Evolutionary conservation across 106 monocot genomes (phyloP), one percentile per base, ranked within the genome.

Genomic region (Iris macrosiphon): DNA sequence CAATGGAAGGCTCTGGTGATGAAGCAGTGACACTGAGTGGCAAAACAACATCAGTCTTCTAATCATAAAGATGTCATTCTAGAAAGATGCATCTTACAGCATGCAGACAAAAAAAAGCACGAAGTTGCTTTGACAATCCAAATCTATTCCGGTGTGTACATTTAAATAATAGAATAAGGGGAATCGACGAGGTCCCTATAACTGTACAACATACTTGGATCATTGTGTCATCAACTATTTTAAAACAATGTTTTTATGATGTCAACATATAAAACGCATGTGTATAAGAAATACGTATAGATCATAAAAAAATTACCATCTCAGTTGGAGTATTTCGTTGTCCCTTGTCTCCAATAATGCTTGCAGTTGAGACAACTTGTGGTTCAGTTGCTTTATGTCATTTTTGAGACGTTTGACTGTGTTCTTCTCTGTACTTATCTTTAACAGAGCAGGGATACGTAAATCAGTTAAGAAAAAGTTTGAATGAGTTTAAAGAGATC

Each of bases 311-410:
- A n/a, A 65, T 10, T 75, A 90, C 96, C 83, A 80, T 67, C 63
- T 77, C 13, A 98, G 47, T 20, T 44, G 72, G 22, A 43, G 63
- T 46, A 98, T 65, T 51, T 90, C 96, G 47, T 60, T 37, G 60
- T 98, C 90, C 55, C 82, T 98, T 20, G 51, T 49, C 72, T 96
- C 96, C 45, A 96, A 68, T 49, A 87, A 66, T 22, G 96, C 96
- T 66, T 90, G 96, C 33, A 90, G 81, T 58, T 98, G 58, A 42
- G 86, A 83, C 46, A 98, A 65, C 65, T 72, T 98, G 24, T 63
- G 37, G 63, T 98, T 98, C 41, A 98, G 65, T 72, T 98, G 96
- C 67, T 87, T 98, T 66, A 98, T 90, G 60, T 86, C 96, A 65
- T 70, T 72, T 75, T 90, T 86, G 28, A 98, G 86, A 27, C 57